Evolutionary conservation across 2,329 filamentous ascomycete genomes (phyloP), one percentile per base, ranked within the genome.

Genomic region (Colletotrichum sp.): DNA sequence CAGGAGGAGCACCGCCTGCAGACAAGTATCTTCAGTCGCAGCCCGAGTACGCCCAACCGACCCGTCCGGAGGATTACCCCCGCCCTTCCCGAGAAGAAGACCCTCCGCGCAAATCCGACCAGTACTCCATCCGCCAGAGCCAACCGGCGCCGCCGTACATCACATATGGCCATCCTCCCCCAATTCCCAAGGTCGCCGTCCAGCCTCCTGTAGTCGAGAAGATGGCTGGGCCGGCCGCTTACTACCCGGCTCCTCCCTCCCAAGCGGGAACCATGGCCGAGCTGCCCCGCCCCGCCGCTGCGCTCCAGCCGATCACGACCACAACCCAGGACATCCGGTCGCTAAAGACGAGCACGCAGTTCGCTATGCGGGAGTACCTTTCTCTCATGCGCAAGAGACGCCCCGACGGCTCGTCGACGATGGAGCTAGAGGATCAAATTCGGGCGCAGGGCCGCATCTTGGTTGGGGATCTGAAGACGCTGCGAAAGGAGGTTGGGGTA

Each of bases 401-500:
- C 60, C 77, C 76, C 62, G 82, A 80, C 55, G 82, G 78, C 39
- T 81, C 80, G 72, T 83, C 79, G 78, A 82, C 78, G 44, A 77
- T 84, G 21, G 83, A 85, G n/a, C 80, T 88, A 39, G 87, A 89
- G 62, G 82, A 85, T 5, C 86, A 86, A 32, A 80, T 90, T 62
- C 83, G 86, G 8, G 78, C 79, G 8, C 88, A 90, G 80, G 85
- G 85, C 8, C 84, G 81, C 32, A 77, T 86, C 9, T 84, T 88
- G n/a, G 77, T 89, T 12, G 82, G 81, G 21, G 88, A 90, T 68
- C 79, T 92, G 76, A 84, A 83, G 55, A 81, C 79, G 1, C 80
- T 92, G 77, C 83, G 88, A 24, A 82, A 83, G 26, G 85, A 89
- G 76, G 85, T 91, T 5, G 82, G 85, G 6, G 82, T 82, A 4